Evolutionary conservation across 2,329 filamentous ascomycete species (phyloP), one percentile per base, ranked within the genome.

Genomic region (Colletotrichum cordylinicola): DNA sequence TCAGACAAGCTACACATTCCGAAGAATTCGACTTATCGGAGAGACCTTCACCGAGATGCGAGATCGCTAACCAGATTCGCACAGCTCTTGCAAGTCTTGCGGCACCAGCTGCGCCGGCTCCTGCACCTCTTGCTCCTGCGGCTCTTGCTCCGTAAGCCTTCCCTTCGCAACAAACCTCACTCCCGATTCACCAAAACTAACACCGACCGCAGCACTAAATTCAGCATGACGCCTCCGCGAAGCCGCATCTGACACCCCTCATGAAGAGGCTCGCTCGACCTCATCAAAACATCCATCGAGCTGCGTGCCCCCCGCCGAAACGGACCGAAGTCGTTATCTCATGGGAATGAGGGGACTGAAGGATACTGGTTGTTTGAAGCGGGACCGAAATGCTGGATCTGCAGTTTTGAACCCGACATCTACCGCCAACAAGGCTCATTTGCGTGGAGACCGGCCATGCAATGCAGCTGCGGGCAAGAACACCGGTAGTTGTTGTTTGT

Each of bases 11-110:
- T 55, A 7, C 33, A 18, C 6, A 21, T 9, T 39, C 4, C n/a
- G 4, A 18, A 18, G 29, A n/a, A 24, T 64, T 35, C 43, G 4
- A 29, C 8, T 9, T 58, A 21, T 8, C 18, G 6, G 35, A 16
- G 16, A 29, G 16, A 12, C 18, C 15, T 16, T n/a, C 18, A 27
- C 8, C 60, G 12, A 56, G 5, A 15, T 24, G 10, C 12, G 35
- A 43, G 3, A 10, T 60, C 6, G 21, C 62, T 74, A 43, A 70
- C 21, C 18, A 27, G 12, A 24, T 21, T 16, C 1, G 6, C 6
- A n/a, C 24, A 78, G 77, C 77, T 61, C 77, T 21, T 78, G 77
- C 77, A 72, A 73, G 72, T 76, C 75, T 24, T 78, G 77, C 77
- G 72, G 72, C 69, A 52, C 72, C 66, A 72, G 37, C 75, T 78